Conservation (phyloP, 345 rosid species). For the Leavenworthia alabamica region DNA sequence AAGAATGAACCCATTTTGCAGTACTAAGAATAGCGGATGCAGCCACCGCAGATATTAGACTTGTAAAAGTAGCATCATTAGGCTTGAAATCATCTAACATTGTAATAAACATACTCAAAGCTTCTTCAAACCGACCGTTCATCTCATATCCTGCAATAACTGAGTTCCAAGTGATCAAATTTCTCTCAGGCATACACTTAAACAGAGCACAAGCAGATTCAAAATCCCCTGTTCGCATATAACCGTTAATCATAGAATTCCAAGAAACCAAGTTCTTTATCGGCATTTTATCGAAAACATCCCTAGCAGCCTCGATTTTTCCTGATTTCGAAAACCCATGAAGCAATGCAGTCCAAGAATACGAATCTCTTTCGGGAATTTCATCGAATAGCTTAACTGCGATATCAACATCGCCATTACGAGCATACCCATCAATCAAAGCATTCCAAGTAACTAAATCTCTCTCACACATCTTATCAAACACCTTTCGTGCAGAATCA, state of each 20-base stretch:
- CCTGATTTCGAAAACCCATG: slow-evolving; percentile 44
- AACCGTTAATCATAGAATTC: slow-evolving; percentile 46
- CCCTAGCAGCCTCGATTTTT: slow-evolving; percentile 36
- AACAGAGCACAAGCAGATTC: slow-evolving; percentile 33
- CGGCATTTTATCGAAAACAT: slow-evolving; percentile 39
- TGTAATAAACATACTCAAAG: slow-evolving; percentile 28
- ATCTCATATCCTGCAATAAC: slow-evolving; percentile 42
- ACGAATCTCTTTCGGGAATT: slow-evolving; percentile 44
- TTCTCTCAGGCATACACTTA: slow-evolving; percentile 26
- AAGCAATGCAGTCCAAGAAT: slow-evolving; percentile 44
- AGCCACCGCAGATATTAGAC: slow-evolving; percentile 48
- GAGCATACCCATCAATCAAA: slow-evolving; percentile 44
- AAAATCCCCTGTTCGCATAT: slow-evolving; percentile 34
- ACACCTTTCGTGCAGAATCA: slow-evolving; percentile 36
- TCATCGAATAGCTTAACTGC: slow-evolving; percentile 44
- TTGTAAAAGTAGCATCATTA: slow-evolving; percentile 42
- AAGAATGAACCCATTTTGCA: slow-evolving; percentile 60
- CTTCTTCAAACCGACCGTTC: slow-evolving; percentile 36
- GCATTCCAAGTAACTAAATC: slow-evolving; percentile 45
- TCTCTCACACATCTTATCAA: slow-evolving; percentile 37
- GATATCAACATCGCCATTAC: slow-evolving; percentile 33
- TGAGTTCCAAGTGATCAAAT: slow-evolving; percentile 46
- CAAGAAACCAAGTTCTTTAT: slow-evolving; percentile 33
- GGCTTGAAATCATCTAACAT: slow-evolving; percentile 38
- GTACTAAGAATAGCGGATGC: slow-evolving; percentile 43